Evolutionary conservation across 1,284 basidiomycete genomes (phyloP).

Genomic region (Ustilago cynodontis): DNA sequence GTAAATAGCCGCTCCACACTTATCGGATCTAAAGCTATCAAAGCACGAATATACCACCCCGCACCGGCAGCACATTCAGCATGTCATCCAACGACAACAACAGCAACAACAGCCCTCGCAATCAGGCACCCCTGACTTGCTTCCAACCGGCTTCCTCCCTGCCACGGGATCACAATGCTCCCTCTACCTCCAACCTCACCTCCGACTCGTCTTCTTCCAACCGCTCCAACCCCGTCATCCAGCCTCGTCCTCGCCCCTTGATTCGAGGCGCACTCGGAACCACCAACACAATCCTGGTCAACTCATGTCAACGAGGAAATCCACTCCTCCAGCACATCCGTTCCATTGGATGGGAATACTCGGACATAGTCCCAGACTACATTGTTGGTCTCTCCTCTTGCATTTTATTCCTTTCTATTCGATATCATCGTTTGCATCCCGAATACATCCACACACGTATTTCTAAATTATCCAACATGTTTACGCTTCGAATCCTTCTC

Average conservation of each 20-base stretch:
- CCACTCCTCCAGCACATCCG: slow-evolving; percentile 85
- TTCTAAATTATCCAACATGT: slow-evolving; percentile 83
- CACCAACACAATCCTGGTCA: slow-evolving; percentile 63
- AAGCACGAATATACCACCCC: too few species aligned
- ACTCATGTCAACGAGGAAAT: slow-evolving; percentile 79
- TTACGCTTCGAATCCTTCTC: slow-evolving; percentile 87
- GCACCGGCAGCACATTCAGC: too few species aligned
- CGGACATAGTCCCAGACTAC: slow-evolving; percentile 87
- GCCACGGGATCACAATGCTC: slow-evolving; percentile 14
- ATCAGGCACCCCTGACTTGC: slow-evolving; percentile 39
- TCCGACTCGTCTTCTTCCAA: not conserved
- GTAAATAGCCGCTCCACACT: too few species aligned
- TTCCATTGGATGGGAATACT: slow-evolving; percentile 92
- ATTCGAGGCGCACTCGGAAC: slow-evolving; percentile 56
- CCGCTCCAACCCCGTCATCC: slow-evolving; percentile 14
- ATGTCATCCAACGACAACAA: not conserved
- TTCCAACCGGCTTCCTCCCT: slow-evolving; percentile 47
- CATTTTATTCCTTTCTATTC: slow-evolving; percentile 76
- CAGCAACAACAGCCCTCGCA: slow-evolving; percentile 1
- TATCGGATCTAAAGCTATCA: too few species aligned
- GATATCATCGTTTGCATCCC: slow-evolving; percentile 95
- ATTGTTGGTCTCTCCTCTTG: slow-evolving; percentile 64
- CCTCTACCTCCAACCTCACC: not conserved
- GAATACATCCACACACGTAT: slow-evolving; percentile 95
- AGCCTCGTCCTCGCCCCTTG: slow-evolving; percentile 50